Evolutionary conservation across 495 filamentous ascomycete species (phyloP).

Genomic region (Gamarada debralockiae): DNA sequence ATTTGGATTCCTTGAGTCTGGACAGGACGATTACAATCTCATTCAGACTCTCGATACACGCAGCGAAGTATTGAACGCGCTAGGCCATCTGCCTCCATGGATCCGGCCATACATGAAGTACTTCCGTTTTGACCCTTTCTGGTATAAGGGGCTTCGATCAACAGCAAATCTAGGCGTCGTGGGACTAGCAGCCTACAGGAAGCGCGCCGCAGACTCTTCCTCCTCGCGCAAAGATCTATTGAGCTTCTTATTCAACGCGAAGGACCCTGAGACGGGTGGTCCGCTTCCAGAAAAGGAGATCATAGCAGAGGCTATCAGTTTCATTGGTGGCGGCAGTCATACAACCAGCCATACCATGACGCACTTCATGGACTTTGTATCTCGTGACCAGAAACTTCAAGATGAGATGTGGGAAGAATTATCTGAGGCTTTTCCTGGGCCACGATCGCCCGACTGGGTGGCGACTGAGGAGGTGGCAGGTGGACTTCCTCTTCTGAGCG

Average conservation of each 20-base stretch:
- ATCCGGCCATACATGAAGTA: conserved; percentile 11
- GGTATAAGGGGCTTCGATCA: conserved; percentile 6
- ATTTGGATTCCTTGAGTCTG: conserved; percentile 32
- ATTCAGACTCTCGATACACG: conserved; percentile 12
- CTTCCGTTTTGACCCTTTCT: conserved; percentile 13
- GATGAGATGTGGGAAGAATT: neutral
- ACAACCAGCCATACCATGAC: conserved; percentile 17
- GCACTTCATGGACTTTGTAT: conserved; percentile 12
- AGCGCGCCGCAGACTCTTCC: neutral
- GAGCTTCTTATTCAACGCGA: no score
- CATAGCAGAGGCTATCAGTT: conserved; percentile 15
- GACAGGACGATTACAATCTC: conserved; percentile 23
- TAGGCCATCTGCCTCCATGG: conserved; percentile 12
- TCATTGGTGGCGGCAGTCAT: conserved; percentile 17
- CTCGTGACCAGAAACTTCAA: neutral
- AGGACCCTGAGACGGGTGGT: neutral
- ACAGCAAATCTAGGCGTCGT: conserved; percentile 3
- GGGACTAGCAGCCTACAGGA: conserved; percentile 1
- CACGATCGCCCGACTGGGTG: conserved; percentile 3
- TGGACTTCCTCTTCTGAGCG: no score
- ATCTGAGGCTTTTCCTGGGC: neutral
- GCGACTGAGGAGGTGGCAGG: neutral
- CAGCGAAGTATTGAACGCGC: conserved; percentile 5
- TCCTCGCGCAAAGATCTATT: conserved; percentile 8
- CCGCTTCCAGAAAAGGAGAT: conserved; percentile 9